Evolutionary conservation across 768 basidiomycete genomes (phyloP).

Genomic region (Saitozyma podzolica): DNA sequence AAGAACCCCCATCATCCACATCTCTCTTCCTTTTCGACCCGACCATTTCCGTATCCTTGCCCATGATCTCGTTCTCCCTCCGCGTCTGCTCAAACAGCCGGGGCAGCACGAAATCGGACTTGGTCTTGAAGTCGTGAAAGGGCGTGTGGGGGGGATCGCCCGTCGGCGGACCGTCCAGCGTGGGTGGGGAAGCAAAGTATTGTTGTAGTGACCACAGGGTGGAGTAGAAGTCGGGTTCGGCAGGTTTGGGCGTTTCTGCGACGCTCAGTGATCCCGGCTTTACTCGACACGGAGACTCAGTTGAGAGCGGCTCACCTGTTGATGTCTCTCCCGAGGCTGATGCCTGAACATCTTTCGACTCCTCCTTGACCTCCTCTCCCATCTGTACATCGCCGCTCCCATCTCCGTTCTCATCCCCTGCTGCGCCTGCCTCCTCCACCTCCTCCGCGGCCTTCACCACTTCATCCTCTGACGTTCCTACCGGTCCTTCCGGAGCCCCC

Average conservation of each 20-base stretch:
- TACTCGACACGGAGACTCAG: no score
- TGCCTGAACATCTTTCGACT: no score
- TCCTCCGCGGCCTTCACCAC: slow-evolving; percentile 20
- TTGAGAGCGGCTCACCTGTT: no score
- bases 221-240: slow-evolving; percentile 37
- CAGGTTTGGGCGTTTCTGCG: slow-evolving; percentile 1
- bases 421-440: slow-evolving; percentile 11
- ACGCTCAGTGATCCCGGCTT: no score
- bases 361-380: no score
- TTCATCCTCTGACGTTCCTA: slow-evolving; percentile 12
- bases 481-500: background rate
- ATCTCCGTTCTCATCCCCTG: slow-evolving; percentile 3
- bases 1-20: slow-evolving; percentile 28
- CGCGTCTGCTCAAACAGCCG: slow-evolving; percentile 39
- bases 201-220: slow-evolving; percentile 48
- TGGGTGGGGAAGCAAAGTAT: slow-evolving; percentile 42
- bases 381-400: no score
- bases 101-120: slow-evolving; percentile 43
- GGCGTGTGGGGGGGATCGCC: slow-evolving; percentile 17
- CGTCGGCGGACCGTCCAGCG: slow-evolving; percentile 26
- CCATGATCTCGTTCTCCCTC: slow-evolving; percentile 37
- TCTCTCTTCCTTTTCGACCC: slow-evolving; percentile 32
- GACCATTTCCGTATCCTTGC: slow-evolving; percentile 25
- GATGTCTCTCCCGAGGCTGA: no score
- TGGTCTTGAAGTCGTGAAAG: slow-evolving; percentile 37